Evolutionary conservation across 495 filamentous ascomycete genomes (phyloP).

Genomic region (Ascobolus immersus): DNA sequence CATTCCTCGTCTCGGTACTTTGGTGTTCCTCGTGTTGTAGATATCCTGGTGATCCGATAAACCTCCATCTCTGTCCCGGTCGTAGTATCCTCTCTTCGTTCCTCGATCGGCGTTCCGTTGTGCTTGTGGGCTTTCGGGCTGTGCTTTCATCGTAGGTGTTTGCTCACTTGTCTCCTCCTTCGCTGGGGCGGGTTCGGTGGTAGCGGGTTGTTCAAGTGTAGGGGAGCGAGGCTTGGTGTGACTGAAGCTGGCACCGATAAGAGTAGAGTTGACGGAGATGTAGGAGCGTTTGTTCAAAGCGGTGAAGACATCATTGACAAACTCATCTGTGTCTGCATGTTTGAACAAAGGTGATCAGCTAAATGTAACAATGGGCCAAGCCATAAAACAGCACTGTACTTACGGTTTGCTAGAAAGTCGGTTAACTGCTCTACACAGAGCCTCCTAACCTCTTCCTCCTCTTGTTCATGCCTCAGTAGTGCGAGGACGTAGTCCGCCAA

Average conservation of each 20-base stretch:
- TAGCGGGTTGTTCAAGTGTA: slow-evolving; percentile 5
- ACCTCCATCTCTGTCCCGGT: slow-evolving; percentile 18
- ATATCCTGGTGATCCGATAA: slow-evolving; percentile 14
- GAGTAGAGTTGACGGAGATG: slow-evolving; percentile 27
- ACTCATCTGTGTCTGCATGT: slow-evolving; percentile 35
- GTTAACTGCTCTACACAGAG: slow-evolving; percentile 55
- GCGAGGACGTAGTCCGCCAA: slow-evolving; percentile 89
- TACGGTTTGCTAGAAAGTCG: slow-evolving; percentile 70
- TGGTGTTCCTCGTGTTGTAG: slow-evolving; percentile 22
- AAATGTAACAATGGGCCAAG: neutral
- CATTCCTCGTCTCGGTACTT: slow-evolving; percentile 21
- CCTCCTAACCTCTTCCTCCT: slow-evolving; percentile 42
- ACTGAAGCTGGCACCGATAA: slow-evolving; percentile 11
- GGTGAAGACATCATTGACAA: slow-evolving; percentile 68
- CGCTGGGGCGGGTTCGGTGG: slow-evolving; percentile 6
- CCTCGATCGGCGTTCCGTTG: slow-evolving; percentile 7
- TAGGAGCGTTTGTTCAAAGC: slow-evolving; percentile 40
- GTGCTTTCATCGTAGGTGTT: slow-evolving; percentile 1
- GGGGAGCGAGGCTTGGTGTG: slow-evolving; percentile 6
- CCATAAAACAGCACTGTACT: slow-evolving; percentile 8
- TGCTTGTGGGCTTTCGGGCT: neutral
- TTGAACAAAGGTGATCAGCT: slow-evolving; percentile 3
- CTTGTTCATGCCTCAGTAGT: slow-evolving; percentile 58
- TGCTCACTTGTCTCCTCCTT: slow-evolving; percentile 17
- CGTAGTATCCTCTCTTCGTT: slow-evolving; percentile 20